Evolutionary conservation across 768 basidiomycete species (phyloP).

Genomic region (Macrolepiota fuliginosa): DNA sequence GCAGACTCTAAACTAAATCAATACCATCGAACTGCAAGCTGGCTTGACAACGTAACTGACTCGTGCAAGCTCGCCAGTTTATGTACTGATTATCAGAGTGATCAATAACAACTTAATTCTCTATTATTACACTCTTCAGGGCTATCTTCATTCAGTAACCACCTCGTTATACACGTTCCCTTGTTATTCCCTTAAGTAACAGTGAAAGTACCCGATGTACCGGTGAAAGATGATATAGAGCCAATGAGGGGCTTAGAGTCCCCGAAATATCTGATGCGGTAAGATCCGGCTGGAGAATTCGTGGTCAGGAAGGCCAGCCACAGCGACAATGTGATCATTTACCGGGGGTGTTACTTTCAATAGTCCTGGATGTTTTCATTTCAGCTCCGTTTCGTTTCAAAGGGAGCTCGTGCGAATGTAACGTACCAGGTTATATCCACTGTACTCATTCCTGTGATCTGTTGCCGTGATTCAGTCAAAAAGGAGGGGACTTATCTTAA

Average conservation of each 20-base stretch:
- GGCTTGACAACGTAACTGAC: neutral
- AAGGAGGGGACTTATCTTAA: neutral
- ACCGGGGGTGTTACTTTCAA: constrained; percentile 61
- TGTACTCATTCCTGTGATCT: constrained; percentile 60
- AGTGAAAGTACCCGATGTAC: constrained; percentile 60
- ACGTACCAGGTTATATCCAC: constrained; percentile 67
- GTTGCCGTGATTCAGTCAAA: constrained; percentile 6
- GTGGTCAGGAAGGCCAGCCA: neutral
- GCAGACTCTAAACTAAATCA: too few relatives aligned
- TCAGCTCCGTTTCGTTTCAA: constrained; percentile 12
- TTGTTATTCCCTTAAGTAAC: constrained; percentile 47
- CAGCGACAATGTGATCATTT: constrained; percentile 20
- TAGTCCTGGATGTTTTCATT: constrained; percentile 41
- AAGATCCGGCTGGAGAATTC: constrained; percentile 53
- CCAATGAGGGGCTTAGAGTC: constrained; percentile 74
- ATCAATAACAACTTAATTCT: neutral
- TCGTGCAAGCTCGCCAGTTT: neutral
- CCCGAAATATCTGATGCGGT: constrained; percentile 70
- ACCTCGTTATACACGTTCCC: constrained; percentile 45
- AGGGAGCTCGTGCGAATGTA: neutral
- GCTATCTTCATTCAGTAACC: constrained; percentile 48
- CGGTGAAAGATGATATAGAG: constrained; percentile 59
- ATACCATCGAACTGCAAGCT: too few relatives aligned
- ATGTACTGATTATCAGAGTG: neutral
- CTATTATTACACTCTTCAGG: constrained; percentile 18